Evolutionary conservation across 805 yeast genomes (phyloP), one percentile per base, ranked within the genome.

Genomic region (Alloascoidea hylecoeti): DNA sequence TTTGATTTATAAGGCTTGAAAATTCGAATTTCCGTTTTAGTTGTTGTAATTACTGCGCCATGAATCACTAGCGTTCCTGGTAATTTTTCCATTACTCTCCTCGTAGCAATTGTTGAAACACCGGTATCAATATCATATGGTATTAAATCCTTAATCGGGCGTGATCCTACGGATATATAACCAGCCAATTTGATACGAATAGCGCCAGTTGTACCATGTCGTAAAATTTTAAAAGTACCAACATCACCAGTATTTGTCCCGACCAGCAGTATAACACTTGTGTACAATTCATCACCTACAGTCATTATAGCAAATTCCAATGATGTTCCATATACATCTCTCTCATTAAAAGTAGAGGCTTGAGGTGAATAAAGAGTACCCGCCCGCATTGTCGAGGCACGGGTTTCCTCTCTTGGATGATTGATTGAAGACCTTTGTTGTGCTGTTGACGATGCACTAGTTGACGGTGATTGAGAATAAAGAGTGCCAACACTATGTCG

Each of bases 201-300:
- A 36, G 73, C 61, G 0, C 89, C 92, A 35, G 66, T 56, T 0
- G 67, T 59, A 34, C 66, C 68, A 1, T 94, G 94, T 3, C 30
- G 9, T 23, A 75, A 51, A 2, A 88, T 56, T 48, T 76, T 75
- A 56, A 69, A 83, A 0, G 75, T 65, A 17, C 78, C 43, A 9
- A 85, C 50, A 40, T 81, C 80, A 14, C 96, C 96, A n/a, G 60
- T 59, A 40, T 73, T 70, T 0, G 95, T 80, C 16, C 97, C 97
- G 9, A 77, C 80, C 16, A 72, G 57, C 57, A 88, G 55, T 16
- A 82, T 48, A 30, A 88, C 70, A 13, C 85, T 76, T 0, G 92
- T 75, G 47, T 67, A 80, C 0, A n/a, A n/a, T n/a, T n/a, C n/a
- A n/a, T n/a, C n/a, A n/a, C n/a, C n/a, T n/a, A n/a, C n/a, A n/a